phyloP scores from a whole-genome alignment of 345 rosid species.

The Odontarrhena argentea region DNA sequence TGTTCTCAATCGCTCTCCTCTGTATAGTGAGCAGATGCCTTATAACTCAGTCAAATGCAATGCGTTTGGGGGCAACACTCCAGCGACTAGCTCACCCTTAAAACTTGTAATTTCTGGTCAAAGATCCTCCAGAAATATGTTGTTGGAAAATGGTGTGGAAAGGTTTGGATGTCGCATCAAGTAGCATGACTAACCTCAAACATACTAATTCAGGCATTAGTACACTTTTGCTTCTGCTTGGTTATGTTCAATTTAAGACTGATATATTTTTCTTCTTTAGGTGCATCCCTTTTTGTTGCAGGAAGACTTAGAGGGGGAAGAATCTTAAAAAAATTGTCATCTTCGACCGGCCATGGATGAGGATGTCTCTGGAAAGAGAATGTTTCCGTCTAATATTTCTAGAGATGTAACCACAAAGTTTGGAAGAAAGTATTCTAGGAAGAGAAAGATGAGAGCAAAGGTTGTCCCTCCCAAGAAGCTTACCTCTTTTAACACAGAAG shows the following conservation, averaged over 20 bases:
- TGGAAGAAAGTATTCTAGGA: slow-evolving; percentile 59
- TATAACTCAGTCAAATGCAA: slow-evolving; percentile 80
- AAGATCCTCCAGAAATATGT: slow-evolving; percentile 62
- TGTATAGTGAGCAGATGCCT: slow-evolving; percentile 97
- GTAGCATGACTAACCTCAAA: slow-evolving; percentile 36
- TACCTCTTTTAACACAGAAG: slow-evolving; percentile 46
- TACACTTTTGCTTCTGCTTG: slow-evolving; percentile 22
- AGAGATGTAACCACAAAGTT: slow-evolving; percentile 43
- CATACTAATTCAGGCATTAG: slow-evolving; percentile 1
- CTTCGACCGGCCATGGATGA: slow-evolving; percentile 46
- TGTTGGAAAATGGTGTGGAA: slow-evolving; percentile 98
- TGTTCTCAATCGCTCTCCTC: slow-evolving; percentile 72
- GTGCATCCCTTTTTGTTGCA: slow-evolving; percentile 74
- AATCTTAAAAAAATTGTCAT: slow-evolving; percentile 51
- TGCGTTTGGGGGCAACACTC: slow-evolving; percentile 76
- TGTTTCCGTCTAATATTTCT: slow-evolving; percentile 31
- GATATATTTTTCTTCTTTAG: slow-evolving; percentile 43
- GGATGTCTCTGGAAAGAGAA: slow-evolving; percentile 49
- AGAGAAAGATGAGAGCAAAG: slow-evolving; percentile 60
- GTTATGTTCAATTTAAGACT: neutral
- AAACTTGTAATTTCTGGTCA: slow-evolving; percentile 49
- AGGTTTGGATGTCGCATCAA: slow-evolving; percentile 98
- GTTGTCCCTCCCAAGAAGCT: slow-evolving; percentile 52
- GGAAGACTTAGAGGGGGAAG: slow-evolving; percentile 59
- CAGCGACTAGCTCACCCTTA: slow-evolving; percentile 48